phyloP scores from a whole-genome alignment of 2,329 filamentous ascomycete genomes.

The Colletotrichum echinochloae region DNA sequence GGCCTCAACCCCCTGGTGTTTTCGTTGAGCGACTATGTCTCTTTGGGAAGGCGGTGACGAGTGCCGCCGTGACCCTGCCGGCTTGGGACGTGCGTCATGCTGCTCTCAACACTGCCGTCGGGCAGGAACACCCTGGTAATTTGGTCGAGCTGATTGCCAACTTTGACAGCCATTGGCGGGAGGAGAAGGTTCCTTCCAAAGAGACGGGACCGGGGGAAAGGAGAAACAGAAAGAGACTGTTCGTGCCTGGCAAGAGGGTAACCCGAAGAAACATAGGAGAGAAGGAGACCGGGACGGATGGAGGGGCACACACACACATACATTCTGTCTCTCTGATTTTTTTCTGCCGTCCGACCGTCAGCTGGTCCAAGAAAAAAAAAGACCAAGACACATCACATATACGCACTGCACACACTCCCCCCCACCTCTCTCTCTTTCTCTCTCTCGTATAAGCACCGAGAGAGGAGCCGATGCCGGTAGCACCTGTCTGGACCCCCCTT shows the following conservation, averaged over 20 bases:
- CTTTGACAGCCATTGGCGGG: slow-evolving; percentile 20
- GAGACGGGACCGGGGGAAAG: slow-evolving; percentile 6
- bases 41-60: slow-evolving; percentile 15
- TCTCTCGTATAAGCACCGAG: neutral
- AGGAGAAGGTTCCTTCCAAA: slow-evolving; percentile 18
- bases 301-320: slow-evolving; percentile 34
- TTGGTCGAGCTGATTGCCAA: slow-evolving; percentile 1
- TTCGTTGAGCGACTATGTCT: slow-evolving; percentile 40
- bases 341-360: slow-evolving; percentile 17
- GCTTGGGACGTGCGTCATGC: slow-evolving; percentile 38
- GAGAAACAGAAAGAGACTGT: neutral
- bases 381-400: slow-evolving; percentile 16
- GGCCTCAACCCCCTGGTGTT: slow-evolving; percentile 42
- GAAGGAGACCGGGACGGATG: slow-evolving; percentile 9
- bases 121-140: slow-evolving; percentile 25
- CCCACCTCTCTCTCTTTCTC: neutral
- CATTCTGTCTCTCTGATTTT: slow-evolving; percentile 3
- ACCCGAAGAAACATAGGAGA: neutral
- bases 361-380: slow-evolving; percentile 4
- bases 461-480: slow-evolving; percentile 9
- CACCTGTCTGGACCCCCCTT: slow-evolving; percentile 34
- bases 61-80: slow-evolving; percentile 28
- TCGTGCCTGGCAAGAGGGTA: no score
- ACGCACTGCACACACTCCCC: neutral
- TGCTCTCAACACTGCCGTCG: slow-evolving; percentile 35